Conservation (phyloP, 2,329 filamentous ascomycete species). For the Paecilomyces variotii region DNA sequence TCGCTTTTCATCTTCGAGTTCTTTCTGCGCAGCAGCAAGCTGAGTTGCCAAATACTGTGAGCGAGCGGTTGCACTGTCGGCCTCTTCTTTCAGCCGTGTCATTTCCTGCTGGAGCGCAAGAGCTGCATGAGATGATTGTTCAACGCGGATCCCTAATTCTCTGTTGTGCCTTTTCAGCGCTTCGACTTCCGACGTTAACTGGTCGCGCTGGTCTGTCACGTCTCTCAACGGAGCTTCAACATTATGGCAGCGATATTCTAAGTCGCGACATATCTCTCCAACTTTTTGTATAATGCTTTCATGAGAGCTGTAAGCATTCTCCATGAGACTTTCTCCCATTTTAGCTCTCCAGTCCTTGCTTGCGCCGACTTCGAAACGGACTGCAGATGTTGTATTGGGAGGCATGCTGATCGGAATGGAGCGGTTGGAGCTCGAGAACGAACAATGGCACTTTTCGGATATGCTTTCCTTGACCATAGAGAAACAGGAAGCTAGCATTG, state of each 20-base stretch:
- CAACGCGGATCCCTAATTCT: conserved; percentile 16
- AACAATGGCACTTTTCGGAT: neutral
- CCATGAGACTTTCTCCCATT: conserved; percentile 38
- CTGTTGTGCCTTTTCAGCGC: conserved; percentile 1
- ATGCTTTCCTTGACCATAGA: conserved; percentile 4
- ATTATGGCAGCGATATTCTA: conserved; percentile 49
- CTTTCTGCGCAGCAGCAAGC: conserved; percentile 22
- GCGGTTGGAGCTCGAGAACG: neutral
- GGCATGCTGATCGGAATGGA: neutral
- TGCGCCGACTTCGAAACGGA: conserved; percentile 8
- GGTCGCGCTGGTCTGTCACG: conserved; percentile 26
- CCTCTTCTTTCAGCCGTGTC: conserved; percentile 25
- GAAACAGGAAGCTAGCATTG: conserved; percentile 16
- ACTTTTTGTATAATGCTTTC: conserved; percentile 43
- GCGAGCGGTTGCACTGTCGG: conserved; percentile 30
- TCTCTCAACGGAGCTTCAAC: conserved; percentile 47
- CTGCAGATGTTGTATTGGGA: conserved; percentile 1
- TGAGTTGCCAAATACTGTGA: conserved; percentile 27
- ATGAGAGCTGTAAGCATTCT: conserved; percentile 36
- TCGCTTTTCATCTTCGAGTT: conserved; percentile 30
- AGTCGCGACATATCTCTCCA: conserved; percentile 46
- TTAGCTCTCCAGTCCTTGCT: conserved; percentile 43
- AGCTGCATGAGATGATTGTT: conserved; percentile 27
- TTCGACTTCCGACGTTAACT: conserved; percentile 29
- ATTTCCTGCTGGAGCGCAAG: conserved; percentile 35